These are phyloP conservation scores for Coccomyxa sp. DNA, from an alignment of 139 green algal species.

Conservation along the genomic window DNA sequence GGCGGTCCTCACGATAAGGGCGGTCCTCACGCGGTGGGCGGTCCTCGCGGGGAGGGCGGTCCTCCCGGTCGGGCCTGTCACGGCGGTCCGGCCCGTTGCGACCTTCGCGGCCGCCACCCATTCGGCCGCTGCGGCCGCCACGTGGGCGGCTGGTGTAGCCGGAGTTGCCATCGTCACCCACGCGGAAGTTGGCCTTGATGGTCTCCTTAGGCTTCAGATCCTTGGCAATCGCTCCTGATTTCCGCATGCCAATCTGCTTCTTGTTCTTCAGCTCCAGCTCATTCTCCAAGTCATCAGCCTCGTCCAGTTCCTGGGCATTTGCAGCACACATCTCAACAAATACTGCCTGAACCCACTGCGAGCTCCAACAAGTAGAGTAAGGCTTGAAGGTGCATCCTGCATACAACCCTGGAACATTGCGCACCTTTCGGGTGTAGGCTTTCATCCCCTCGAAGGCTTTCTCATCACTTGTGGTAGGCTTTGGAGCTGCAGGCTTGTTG, in stretches of 20 bases:
- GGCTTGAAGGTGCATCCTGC: neutral
- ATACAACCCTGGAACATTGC: constrained; percentile 14
- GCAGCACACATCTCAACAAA: neutral
- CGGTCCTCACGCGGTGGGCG: neutral
- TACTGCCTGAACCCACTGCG: too few relatives aligned
- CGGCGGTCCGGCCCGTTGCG: neutral
- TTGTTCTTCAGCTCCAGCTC: constrained; percentile 36
- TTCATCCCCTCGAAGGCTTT: constrained; percentile 46
- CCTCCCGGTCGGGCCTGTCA: neutral
- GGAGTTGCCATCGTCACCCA: constrained; percentile 8
- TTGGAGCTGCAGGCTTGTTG: constrained; percentile 53
- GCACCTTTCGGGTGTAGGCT: constrained; percentile 6
- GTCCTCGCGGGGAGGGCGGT: neutral
- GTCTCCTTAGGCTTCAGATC: constrained; percentile 57
- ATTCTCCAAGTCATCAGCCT: constrained; percentile 15
- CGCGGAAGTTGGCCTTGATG: constrained; percentile 20
- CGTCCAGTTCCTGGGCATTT: constrained; percentile 18
- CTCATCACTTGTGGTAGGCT: constrained; percentile 30
- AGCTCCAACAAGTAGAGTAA: neutral
- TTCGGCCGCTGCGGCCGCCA: constrained; percentile 4
- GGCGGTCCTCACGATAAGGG: neutral
- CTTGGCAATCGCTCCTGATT: constrained; percentile 16
- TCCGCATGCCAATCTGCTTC: constrained; percentile 34
- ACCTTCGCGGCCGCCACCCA: neutral
- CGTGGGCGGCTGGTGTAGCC: constrained; percentile 11